Conservation (phyloP, 1,284 basidiomycete genomes). For the Papiliotrema fonsecae region DNA sequence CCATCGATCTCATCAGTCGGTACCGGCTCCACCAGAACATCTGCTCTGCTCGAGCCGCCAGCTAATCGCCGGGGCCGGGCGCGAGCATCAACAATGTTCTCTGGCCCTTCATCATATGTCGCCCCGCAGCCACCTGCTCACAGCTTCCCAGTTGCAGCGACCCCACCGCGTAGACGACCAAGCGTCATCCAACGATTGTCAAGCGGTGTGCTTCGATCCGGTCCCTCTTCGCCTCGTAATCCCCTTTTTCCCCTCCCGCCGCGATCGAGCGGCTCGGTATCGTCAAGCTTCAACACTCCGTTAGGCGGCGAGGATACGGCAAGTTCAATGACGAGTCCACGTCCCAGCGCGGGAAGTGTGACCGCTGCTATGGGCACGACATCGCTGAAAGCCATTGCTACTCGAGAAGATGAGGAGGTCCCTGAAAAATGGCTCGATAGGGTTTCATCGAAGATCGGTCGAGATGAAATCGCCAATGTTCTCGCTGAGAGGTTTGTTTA, state of each 20-base stretch:
- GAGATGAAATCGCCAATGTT: slow-evolving; percentile 69
- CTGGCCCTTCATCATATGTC: slow-evolving; percentile 22
- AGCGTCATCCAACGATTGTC: slow-evolving; percentile 35
- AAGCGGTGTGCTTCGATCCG: slow-evolving; percentile 28
- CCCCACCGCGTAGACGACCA: slow-evolving; percentile 35
- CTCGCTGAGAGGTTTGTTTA: slow-evolving; percentile 68
- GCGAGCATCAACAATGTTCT: slow-evolving; percentile 31
- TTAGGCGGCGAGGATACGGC: slow-evolving; percentile 12
- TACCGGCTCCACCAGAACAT: slow-evolving; percentile 7
- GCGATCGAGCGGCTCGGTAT: slow-evolving; percentile 30
- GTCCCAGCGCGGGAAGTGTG: slow-evolving; percentile 27
- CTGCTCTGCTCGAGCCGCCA: slow-evolving; percentile 1
- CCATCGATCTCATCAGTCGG: slow-evolving; percentile 12
- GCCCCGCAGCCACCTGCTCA: slow-evolving; percentile 21
- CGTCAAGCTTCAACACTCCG: slow-evolving; percentile 13
- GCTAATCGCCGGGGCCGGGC: slow-evolving; percentile 11
- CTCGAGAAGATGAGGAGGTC: slow-evolving; percentile 56
- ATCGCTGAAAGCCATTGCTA: slow-evolving; percentile 12
- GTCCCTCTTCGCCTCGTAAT: slow-evolving; percentile 28
- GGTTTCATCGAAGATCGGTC: slow-evolving; percentile 60
- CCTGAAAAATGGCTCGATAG: slow-evolving; percentile 65
- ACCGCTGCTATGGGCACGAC: slow-evolving; percentile 8
- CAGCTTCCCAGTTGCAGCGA: slow-evolving; percentile 23
- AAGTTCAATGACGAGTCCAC: slow-evolving; percentile 21
- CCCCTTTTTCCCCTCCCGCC: slow-evolving; percentile 36